A percentile compares a stretch with the other conserved stretches of the same genome.
Evolutionary conservation across 345 rosid species (phyloP).

Genomic region (Eutrema yunnanense): DNA sequence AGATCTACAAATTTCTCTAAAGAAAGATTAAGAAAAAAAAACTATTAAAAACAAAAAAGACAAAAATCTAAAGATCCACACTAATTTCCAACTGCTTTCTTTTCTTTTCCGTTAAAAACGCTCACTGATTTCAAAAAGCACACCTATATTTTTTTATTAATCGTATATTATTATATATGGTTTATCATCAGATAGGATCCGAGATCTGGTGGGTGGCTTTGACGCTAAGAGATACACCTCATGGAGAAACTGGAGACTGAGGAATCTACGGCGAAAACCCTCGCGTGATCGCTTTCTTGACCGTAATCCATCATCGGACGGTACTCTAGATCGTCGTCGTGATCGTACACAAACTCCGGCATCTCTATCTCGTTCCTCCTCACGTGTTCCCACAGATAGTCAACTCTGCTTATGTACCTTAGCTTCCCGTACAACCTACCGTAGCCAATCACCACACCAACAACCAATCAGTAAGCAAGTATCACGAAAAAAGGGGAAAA

Average conservation of each 20-base stretch:
- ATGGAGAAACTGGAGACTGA: slow-evolving; percentile 48
- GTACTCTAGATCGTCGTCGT: slow-evolving; percentile 67
- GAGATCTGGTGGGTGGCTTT: not conserved
- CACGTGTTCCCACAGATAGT: slow-evolving; percentile 71
- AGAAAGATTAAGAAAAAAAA: not conserved
- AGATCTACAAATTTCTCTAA: not conserved
- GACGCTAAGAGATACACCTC: slow-evolving; percentile 54
- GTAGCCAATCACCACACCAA: slow-evolving; percentile 22
- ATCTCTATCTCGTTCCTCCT: slow-evolving; percentile 65
- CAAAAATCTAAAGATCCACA: slow-evolving; percentile 1
- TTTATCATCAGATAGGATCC: slow-evolving; percentile 3
- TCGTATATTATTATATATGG: slow-evolving; percentile 21
- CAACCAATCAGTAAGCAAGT: not conserved
- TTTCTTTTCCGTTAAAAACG: slow-evolving; percentile 12
- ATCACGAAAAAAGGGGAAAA: not conserved
- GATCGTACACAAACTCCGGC: slow-evolving; percentile 66
- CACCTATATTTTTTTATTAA: not conserved
- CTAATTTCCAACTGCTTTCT: slow-evolving; percentile 5
- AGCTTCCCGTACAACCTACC: slow-evolving; percentile 66
- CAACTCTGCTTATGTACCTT: slow-evolving; percentile 60
- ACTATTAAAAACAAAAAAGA: not conserved
- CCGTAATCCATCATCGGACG: slow-evolving; percentile 82
- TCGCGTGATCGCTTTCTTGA: slow-evolving; percentile 61
- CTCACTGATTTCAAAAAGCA: slow-evolving; percentile 5
- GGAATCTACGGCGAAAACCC: slow-evolving; percentile 47